Evolutionary conservation across 2,329 filamentous ascomycete genomes (phyloP).

Genomic region (Ceratocystis harringtonii): DNA sequence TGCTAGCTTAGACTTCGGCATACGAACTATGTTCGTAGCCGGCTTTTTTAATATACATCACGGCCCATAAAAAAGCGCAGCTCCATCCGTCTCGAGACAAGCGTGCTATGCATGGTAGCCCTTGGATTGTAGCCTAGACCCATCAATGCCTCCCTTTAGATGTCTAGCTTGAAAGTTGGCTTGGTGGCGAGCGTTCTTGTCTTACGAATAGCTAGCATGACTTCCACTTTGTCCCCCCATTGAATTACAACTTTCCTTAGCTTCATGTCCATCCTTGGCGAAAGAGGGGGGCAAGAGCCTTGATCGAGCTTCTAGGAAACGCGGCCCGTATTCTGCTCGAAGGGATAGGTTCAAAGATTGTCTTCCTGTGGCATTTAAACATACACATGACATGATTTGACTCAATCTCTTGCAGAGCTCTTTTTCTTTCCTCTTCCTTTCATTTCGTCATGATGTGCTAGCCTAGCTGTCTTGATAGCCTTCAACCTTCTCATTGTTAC

Average conservation of each 20-base stretch:
- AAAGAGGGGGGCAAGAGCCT: neutral
- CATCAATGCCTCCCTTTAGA: neutral
- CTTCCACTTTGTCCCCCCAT: neutral
- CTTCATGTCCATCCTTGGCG: neutral
- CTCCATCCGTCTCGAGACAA: neutral
- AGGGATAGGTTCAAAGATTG: neutral
- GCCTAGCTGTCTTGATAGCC: neutral
- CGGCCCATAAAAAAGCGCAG: no score
- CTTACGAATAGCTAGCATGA: neutral
- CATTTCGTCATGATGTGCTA: neutral
- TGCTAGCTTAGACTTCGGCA: no score
- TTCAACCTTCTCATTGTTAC: neutral
- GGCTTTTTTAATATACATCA: no score
- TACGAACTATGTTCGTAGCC: no score
- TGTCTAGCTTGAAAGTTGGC: neutral
- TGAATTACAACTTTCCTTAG: neutral
- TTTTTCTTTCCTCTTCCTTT: neutral
- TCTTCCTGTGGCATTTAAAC: neutral
- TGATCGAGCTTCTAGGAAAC: neutral
- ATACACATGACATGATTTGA: neutral
- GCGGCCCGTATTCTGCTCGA: neutral
- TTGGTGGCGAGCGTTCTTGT: neutral
- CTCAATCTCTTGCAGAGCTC: neutral
- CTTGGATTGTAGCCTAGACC: neutral
- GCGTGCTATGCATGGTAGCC: neutral